These are phyloP conservation scores for Candida tunisiensis DNA, from an alignment of 1,139 yeast genomes.

Conservation along the genomic window DNA sequence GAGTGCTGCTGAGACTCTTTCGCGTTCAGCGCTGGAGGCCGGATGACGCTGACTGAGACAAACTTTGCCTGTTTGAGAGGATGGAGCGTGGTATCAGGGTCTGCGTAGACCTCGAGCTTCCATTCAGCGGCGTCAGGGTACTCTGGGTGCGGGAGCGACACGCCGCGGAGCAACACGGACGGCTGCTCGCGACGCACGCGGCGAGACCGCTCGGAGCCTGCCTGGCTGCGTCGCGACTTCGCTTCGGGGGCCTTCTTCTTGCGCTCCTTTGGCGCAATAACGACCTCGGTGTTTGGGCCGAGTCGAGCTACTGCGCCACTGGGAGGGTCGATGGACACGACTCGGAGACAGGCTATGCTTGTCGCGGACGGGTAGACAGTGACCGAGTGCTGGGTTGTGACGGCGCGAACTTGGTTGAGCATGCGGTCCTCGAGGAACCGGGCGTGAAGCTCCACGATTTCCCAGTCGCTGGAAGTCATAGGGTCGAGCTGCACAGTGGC, in stretches of 20 bases:
- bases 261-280: slow-evolving; percentile 64
- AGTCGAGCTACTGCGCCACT: slow-evolving; percentile 31
- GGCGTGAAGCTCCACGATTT: slow-evolving; percentile 71
- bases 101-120: slow-evolving; percentile 27
- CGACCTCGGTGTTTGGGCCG: slow-evolving; percentile 59
- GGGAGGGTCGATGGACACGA: slow-evolving; percentile 42
- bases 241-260: slow-evolving; percentile 16
- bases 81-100: slow-evolving; percentile 21
- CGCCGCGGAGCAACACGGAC: slow-evolving; percentile 33
- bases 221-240: not conserved
- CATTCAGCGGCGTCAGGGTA: slow-evolving; percentile 2
- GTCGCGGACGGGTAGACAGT: slow-evolving; percentile 60
- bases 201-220: not conserved
- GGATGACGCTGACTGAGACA: slow-evolving; percentile 3
- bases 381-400: slow-evolving; percentile 39
- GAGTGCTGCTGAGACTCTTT: not conserved
- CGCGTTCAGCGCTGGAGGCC: not conserved
- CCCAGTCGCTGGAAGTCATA: slow-evolving; percentile 71
- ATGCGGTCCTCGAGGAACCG: slow-evolving; percentile 57
- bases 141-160: slow-evolving; percentile 34
- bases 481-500: slow-evolving; percentile 66
- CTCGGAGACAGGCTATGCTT: slow-evolving; percentile 44
- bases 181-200: slow-evolving; percentile 10
- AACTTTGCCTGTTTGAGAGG: slow-evolving; percentile 11
- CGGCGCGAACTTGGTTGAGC: slow-evolving; percentile 68